These are phyloP conservation scores for Microdochium nivale DNA, from an alignment of 2,329 filamentous ascomycete genomes.

Conservation along the genomic window DNA sequence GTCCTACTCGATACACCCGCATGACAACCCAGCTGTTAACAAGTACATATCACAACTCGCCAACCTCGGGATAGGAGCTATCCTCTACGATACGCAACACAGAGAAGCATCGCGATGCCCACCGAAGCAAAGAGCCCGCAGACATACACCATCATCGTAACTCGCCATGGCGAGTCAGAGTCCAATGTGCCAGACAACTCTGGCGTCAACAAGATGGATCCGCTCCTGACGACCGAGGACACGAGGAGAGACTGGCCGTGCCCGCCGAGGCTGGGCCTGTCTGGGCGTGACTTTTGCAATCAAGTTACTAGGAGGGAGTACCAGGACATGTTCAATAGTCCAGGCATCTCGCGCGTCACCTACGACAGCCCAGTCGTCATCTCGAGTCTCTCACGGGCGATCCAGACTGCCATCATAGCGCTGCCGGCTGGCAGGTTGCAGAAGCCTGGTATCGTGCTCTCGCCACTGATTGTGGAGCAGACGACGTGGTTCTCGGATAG, in stretches of 20 bases:
- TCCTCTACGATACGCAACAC: background rate
- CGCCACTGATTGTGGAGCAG: constrained; percentile 4
- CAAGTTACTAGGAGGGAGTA: background rate
- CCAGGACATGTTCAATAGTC: background rate
- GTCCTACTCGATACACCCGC: no score
- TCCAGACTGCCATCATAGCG: constrained; percentile 3
- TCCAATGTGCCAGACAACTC: constrained; percentile 2
- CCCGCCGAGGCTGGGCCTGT: background rate
- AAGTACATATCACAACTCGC: no score
- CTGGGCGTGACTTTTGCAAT: background rate
- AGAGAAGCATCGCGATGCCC: background rate
- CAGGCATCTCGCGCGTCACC: background rate
- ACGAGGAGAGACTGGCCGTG: background rate
- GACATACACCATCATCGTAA: constrained; percentile 2
- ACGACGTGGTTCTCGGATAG: constrained; percentile 6
- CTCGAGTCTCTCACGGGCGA: constrained; percentile 1
- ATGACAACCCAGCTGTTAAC: no score
- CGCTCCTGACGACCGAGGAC: background rate
- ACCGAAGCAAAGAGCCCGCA: background rate
- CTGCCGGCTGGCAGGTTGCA: background rate
- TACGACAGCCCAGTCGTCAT: background rate
- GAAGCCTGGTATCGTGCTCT: background rate
- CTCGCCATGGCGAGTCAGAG: constrained; percentile 4
- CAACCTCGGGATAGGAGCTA: background rate
- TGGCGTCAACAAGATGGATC: constrained; percentile 2